Evolutionary conservation across 495 filamentous ascomycete species (phyloP).

Genomic region (Aspergillus campestris): DNA sequence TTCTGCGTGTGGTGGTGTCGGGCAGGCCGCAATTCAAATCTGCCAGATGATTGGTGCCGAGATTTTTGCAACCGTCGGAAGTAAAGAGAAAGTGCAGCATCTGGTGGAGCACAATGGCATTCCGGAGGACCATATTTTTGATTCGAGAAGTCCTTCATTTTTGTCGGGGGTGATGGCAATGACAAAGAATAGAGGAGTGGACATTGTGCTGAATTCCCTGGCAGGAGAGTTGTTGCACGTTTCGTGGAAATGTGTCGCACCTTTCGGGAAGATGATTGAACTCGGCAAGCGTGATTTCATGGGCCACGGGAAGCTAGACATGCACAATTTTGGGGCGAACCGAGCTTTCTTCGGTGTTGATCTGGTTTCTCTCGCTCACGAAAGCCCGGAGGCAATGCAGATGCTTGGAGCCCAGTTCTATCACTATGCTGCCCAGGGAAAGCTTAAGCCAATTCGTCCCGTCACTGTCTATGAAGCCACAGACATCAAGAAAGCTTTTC

Average conservation of each 20-base stretch:
- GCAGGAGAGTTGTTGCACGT: conserved; percentile 35
- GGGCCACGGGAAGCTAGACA: conserved; percentile 11
- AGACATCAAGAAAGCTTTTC: conserved; percentile 38
- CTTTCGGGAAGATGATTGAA: conserved; percentile 46
- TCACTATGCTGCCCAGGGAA: background rate
- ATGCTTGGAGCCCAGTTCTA: conserved; percentile 2
- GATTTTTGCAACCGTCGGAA: conserved; percentile 39
- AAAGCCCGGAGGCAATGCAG: background rate
- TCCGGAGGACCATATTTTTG: conserved; percentile 37
- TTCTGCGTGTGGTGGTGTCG: conserved; percentile 17
- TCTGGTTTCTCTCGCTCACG: background rate
- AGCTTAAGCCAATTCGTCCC: conserved; percentile 1
- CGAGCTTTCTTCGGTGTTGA: conserved; percentile 14
- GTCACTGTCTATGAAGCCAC: conserved; percentile 18
- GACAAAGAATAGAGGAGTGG: conserved; percentile 39
- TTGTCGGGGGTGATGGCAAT: conserved; percentile 28
- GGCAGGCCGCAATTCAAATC: conserved; percentile 12
- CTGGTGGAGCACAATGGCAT: conserved; percentile 24
- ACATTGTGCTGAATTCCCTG: conserved; percentile 43
- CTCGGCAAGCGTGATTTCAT: conserved; percentile 22
- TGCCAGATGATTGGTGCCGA: conserved; percentile 7
- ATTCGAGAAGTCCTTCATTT: conserved; percentile 37
- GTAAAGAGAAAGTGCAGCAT: conserved; percentile 28
- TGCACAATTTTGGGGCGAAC: conserved; percentile 28
- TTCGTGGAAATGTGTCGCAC: conserved; percentile 45